Evolutionary conservation across 1,284 basidiomycete genomes (phyloP).

Genomic region (Naganishia cerealis): DNA sequence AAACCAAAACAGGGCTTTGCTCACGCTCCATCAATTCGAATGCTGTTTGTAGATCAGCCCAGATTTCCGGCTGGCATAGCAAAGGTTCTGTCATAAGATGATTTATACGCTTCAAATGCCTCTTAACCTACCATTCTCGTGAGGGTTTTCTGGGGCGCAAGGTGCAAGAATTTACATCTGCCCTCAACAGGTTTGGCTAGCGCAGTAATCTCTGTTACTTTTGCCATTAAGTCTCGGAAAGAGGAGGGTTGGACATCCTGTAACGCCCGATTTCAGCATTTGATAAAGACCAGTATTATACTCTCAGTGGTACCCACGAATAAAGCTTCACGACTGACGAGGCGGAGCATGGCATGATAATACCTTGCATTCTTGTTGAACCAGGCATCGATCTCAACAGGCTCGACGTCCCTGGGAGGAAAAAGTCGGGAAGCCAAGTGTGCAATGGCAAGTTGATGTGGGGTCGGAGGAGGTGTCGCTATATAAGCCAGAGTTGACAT

Average conservation of each 20-base stretch:
- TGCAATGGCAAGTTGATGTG: slow-evolving; percentile 32
- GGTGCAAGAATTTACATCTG: background rate
- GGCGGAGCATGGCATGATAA: slow-evolving; percentile 22
- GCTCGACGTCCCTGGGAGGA: slow-evolving; percentile 1
- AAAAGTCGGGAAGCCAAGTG: slow-evolving; percentile 26
- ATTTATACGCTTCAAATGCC: background rate
- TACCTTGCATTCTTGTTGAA: slow-evolving; percentile 32
- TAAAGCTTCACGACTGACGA: slow-evolving; percentile 29
- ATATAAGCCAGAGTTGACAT: slow-evolving; percentile 31
- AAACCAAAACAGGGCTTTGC: background rate
- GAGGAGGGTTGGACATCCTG: slow-evolving; percentile 25
- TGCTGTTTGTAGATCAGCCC: slow-evolving; percentile 26
- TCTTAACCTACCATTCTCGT: slow-evolving; percentile 4
- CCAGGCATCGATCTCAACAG: slow-evolving; percentile 24
- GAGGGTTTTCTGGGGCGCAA: slow-evolving; percentile 20
- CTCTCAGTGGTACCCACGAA: background rate
- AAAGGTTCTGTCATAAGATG: background rate
- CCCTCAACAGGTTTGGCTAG: slow-evolving; percentile 9
- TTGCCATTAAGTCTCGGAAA: slow-evolving; percentile 8
- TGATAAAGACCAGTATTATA: background rate
- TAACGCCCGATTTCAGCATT: background rate
- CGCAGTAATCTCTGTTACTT: slow-evolving; percentile 4
- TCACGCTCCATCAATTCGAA: slow-evolving; percentile 30
- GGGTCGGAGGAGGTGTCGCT: slow-evolving; percentile 32
- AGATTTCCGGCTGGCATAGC: slow-evolving; percentile 20